Evolutionary conservation across 2,329 filamentous ascomycete species (phyloP), one percentile per base, ranked within the genome.

Genomic region (Clonostachys sp.): DNA sequence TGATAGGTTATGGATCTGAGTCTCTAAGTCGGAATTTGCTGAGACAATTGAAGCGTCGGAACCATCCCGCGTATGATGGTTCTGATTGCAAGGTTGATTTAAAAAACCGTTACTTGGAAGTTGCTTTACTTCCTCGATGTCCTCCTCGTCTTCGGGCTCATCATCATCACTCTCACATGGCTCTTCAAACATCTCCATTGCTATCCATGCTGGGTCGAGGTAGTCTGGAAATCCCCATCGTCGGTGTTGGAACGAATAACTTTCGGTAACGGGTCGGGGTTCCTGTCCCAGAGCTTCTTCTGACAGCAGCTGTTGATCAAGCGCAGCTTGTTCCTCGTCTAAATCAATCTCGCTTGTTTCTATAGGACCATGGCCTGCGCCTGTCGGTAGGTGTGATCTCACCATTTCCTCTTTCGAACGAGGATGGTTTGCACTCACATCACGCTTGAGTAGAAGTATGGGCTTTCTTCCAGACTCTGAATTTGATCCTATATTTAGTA

Each of bases 181-280:
- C 5, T 74, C 14, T 14, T 81, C 78, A 60, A 86, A 94, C 1
- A 96, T 88, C 61, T 96, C 90, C 14, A 96, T 81, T 0, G 91
- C 91, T 53, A 96, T 80, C 91, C 91, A 96, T 64, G 95, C 91
- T 0, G 87, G 83, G 55, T 96, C 91, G 1, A 96, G 72, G 50
- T 91, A 86, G 2, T 76, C 74, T 1, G 90, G 89, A 4, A 95
- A 57, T 20, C 51, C 57, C 42, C 53, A 57, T 12, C 46, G 51
- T n/a, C 44, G 41, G 20, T 47, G 24, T 30, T 30, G 24, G 24
- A 30, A 30, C 8, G 24, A 30, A 30, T 10, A 30, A 10, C 24
- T 30, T 30, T 30, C 24, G 24, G 24, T 30, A 30, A 30, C 9
- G 8, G 24, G 3, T 4, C 9, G 24, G 20, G 12, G 14, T 30